Conservation (phyloP, 1,284 basidiomycete genomes). For the Sanguinoderma infundibulare region DNA sequence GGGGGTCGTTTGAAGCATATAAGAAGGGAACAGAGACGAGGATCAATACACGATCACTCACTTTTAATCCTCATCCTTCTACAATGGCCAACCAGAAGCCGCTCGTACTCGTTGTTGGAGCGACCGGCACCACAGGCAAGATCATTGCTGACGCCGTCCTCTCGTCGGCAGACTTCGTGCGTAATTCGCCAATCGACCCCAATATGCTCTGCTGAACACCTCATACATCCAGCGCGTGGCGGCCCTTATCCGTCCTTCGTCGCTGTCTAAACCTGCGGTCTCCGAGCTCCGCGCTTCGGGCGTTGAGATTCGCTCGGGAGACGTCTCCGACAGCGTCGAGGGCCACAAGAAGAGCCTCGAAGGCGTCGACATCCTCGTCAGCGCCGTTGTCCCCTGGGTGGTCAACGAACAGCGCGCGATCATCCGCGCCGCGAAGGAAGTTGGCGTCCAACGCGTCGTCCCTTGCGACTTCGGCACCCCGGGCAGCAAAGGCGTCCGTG, state of each 20-base stretch:
- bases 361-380: constrained; percentile 22
- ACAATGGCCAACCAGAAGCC: constrained; percentile 9
- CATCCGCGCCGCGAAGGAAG: constrained; percentile 19
- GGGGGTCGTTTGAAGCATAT: too few relatives aligned
- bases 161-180: constrained; percentile 19
- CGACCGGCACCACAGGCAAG: constrained; percentile 25
- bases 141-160: constrained; percentile 22
- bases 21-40: too few relatives aligned
- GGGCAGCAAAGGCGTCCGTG: constrained; percentile 17
- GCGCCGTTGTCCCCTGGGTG: not conserved
- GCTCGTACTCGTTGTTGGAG: constrained; percentile 29
- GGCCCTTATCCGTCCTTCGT: constrained; percentile 12
- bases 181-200: not conserved
- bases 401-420: constrained; percentile 12
- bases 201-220: not conserved
- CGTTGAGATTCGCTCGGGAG: constrained; percentile 19
- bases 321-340: constrained; percentile 10
- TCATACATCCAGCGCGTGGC: constrained; percentile 5
- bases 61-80: too few relatives aligned
- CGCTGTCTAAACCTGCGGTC: constrained; percentile 11
- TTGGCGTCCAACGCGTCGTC: constrained; percentile 19
- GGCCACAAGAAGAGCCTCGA: constrained; percentile 11
- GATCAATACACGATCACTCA: too few relatives aligned
- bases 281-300: constrained; percentile 1
- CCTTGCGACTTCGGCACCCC: constrained; percentile 26